Evolutionary conservation across 2,329 filamentous ascomycete genomes (phyloP).

Genomic region (Ophiostoma sp.): DNA sequence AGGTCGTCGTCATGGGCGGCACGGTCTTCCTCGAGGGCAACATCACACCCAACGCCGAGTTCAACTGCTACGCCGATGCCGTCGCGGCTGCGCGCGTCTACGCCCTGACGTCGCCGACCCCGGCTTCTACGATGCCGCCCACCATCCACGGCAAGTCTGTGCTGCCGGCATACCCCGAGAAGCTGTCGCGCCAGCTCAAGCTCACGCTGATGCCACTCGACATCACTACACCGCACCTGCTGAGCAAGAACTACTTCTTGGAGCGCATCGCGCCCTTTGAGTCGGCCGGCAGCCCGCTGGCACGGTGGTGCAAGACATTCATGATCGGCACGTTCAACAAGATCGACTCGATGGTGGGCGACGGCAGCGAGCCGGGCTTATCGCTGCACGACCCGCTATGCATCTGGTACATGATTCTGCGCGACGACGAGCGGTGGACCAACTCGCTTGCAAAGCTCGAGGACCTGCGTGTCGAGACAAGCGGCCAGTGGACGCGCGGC

Average conservation of each 20-base stretch:
- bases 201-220: conserved; percentile 71
- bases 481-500: conserved; percentile 89
- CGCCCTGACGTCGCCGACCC: conserved; percentile 67
- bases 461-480: conserved; percentile 84
- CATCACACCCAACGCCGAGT: conserved; percentile 79
- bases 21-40: conserved; percentile 76
- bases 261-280: conserved; percentile 50
- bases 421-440: conserved; percentile 51
- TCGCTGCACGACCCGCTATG: conserved; percentile 73
- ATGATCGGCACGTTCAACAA: conserved; percentile 65
- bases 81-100: conserved; percentile 71
- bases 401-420: conserved; percentile 70
- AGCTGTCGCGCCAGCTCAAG: conserved; percentile 57
- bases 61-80: conserved; percentile 90
- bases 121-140: conserved; percentile 74
- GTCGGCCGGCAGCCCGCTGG: conserved; percentile 63
- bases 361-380: conserved; percentile 53
- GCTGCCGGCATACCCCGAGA: conserved; percentile 58
- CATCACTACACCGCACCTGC: conserved; percentile 65
- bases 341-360: conserved; percentile 57
- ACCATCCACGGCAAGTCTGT: conserved; percentile 46
- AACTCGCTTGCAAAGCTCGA: conserved; percentile 54
- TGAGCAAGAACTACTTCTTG: conserved; percentile 57
- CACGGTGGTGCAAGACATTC: conserved; percentile 67
- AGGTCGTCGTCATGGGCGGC: conserved; percentile 94